phyloP scores from a whole-genome alignment of 345 rosid genomes.

The Noccaea bulbosa region DNA sequence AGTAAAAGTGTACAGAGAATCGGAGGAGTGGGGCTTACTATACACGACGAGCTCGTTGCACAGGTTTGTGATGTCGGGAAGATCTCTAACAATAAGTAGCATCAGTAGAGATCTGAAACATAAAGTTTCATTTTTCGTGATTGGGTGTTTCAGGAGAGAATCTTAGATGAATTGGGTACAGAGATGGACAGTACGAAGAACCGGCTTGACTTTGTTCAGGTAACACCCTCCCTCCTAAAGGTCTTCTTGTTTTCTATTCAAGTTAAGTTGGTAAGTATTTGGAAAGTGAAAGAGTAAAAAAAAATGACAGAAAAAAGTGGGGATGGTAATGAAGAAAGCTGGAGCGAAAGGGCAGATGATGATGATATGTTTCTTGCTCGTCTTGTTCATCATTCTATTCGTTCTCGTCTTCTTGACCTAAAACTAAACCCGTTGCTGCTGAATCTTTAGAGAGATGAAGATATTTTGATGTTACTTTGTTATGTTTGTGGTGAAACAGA shows the following conservation, averaged over 20 bases:
- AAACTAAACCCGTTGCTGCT: neutral
- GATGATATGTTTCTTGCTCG: slow-evolving; percentile 86
- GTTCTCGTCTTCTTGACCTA: slow-evolving; percentile 85
- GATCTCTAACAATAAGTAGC: neutral
- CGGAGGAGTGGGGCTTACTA: slow-evolving; percentile 96
- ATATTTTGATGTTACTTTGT: slow-evolving; percentile 7
- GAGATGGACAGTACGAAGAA: slow-evolving; percentile 95
- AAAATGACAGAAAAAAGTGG: slow-evolving; percentile 84
- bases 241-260: neutral
- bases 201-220: slow-evolving; percentile 98
- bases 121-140: neutral
- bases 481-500: slow-evolving; percentile 33
- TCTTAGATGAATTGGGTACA: slow-evolving; percentile 72
- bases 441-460: slow-evolving; percentile 7
- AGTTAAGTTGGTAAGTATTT: neutral
- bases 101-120: slow-evolving; percentile 29
- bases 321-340: slow-evolving; percentile 98
- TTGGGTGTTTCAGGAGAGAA: slow-evolving; percentile 68
- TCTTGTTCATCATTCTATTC: slow-evolving; percentile 82
- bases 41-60: slow-evolving; percentile 91
- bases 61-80: slow-evolving; percentile 54
- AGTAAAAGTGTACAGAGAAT: slow-evolving; percentile 90
- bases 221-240: slow-evolving; percentile 21
- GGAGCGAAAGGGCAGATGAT: slow-evolving; percentile 88
- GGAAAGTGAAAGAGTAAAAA: slow-evolving; percentile 6